These are phyloP conservation scores for Xerocomus cyaneibrunnescens DNA, from an alignment of 1,284 basidiomycete species.

Conservation along the genomic window DNA sequence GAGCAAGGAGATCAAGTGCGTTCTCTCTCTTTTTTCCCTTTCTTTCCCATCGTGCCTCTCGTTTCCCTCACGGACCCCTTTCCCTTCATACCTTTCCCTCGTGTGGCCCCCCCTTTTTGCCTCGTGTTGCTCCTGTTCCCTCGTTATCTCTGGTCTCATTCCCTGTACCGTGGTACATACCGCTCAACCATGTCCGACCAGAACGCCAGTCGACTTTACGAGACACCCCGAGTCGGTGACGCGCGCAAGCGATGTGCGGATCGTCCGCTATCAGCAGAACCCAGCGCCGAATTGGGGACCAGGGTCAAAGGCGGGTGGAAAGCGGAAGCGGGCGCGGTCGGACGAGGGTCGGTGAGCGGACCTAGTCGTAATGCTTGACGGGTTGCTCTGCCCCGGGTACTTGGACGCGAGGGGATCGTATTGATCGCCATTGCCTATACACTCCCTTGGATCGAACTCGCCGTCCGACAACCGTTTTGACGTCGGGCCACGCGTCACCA, in stretches of 20 bases:
- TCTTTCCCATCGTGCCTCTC: neutral
- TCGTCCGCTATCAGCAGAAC: constrained; percentile 91
- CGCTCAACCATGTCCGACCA: constrained; percentile 27
- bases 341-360: constrained; percentile 22
- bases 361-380: too few relatives aligned
- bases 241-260: constrained; percentile 62
- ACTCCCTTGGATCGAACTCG: too few relatives aligned
- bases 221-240: constrained; percentile 66
- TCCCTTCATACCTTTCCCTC: neutral
- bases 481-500: too few relatives aligned
- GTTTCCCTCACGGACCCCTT: neutral
- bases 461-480: too few relatives aligned
- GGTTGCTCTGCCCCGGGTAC: too few relatives aligned
- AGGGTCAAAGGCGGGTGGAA: constrained; percentile 55
- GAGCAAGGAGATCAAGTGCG: constrained; percentile 64
- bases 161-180: constrained; percentile 3
- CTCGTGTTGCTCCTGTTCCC: neutral
- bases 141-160: neutral
- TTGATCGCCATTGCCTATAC: too few relatives aligned
- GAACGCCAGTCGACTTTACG: constrained; percentile 70
- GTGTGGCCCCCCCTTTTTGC: neutral
- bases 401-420: too few relatives aligned
- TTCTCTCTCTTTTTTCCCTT: constrained; percentile 18
- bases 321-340: constrained; percentile 37
- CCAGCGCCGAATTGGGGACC: constrained; percentile 94